A percentile compares a stretch with the other conserved stretches of the same genome.
Conservation (phyloP, 257 asterid genomes). For the Jacaranda copaia region DNA sequence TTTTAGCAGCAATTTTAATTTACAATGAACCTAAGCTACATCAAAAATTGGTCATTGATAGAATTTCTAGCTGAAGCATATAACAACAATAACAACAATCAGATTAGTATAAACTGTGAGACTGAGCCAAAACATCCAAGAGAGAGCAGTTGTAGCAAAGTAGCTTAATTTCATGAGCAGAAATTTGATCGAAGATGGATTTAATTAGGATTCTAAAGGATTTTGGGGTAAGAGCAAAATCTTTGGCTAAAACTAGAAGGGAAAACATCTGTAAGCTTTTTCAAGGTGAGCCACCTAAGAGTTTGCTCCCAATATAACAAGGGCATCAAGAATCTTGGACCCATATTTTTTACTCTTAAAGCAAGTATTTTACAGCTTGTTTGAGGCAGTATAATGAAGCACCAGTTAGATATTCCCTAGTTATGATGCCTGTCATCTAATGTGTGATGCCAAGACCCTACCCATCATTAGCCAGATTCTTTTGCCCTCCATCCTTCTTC, state of each 20-base stretch:
- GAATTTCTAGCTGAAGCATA: not conserved
- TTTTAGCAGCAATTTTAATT: not conserved
- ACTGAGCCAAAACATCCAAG: not conserved
- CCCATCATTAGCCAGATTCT: not conserved
- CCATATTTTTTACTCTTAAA: not conserved
- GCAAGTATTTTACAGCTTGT: not conserved
- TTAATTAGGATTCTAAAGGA: not conserved
- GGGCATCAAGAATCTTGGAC: not conserved
- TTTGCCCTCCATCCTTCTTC: not conserved
- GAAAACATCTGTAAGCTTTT: not conserved
- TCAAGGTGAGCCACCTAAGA: not conserved
- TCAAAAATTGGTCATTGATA: not conserved
- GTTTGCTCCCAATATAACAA: not conserved
- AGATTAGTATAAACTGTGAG: not conserved
- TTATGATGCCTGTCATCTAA: not conserved
- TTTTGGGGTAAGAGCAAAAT: not conserved
- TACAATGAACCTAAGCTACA: conserved; percentile 10
- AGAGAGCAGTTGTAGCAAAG: not conserved
- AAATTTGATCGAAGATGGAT: not conserved
- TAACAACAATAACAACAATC: not conserved
- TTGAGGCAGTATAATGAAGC: not conserved
- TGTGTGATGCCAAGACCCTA: too few species aligned
- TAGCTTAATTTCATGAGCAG: too few species aligned
- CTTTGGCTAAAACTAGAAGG: not conserved
- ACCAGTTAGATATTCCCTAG: not conserved